Base-by-base conservation (phyloP, 1,284 basidiomycete genomes). In the Ustilago vetiveriae region DNA sequence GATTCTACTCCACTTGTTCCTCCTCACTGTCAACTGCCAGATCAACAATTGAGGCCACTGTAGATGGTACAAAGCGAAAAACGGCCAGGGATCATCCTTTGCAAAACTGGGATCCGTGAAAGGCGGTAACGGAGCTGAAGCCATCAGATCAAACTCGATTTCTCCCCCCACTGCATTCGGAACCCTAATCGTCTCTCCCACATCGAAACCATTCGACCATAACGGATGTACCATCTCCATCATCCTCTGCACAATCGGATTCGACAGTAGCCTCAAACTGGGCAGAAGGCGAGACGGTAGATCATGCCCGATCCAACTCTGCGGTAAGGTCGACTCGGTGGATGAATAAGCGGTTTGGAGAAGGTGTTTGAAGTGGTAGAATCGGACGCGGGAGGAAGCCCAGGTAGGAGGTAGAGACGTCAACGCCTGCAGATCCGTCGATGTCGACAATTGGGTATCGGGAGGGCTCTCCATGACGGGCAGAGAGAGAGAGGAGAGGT, bases 291-390 rank as follows among this genome's bases (percentile, higher is more conserved):
- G 79, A 49, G 82, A 82, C 36, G 81, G 72, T 2, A 82, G 63
- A 38, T 83, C 82, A 67, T 83, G 84, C 33, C 80, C 83, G 26
- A 81, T 65, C 83, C 81, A 84, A 35, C 78, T 80, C 21, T 79
- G 60, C 0, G 81, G 78, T 6, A 60, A 11, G 35, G 40, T n/a
- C 64, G 71, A 6, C 13, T n/a, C n/a, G 51, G 33, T 13, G 40
- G 39, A n/a, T 78, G 76, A 30, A 36, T 49, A 47, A 47, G 50
- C 55, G 10, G n/a, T 21, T 4, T 38, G 29, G 30, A 72, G 45
- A 63, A 74, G 27, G 73, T 64, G 24, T 72, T 75, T 43, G 43
- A 49, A 21, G 37, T 53, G 29, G 58, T 53, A 47, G 48, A 50
- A 54, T 37, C 59, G 42, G 17, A 51, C 21, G 27, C 66, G 51